phyloP scores from a whole-genome alignment of 305 asterid species.

The Plantago lanceolata region DNA sequence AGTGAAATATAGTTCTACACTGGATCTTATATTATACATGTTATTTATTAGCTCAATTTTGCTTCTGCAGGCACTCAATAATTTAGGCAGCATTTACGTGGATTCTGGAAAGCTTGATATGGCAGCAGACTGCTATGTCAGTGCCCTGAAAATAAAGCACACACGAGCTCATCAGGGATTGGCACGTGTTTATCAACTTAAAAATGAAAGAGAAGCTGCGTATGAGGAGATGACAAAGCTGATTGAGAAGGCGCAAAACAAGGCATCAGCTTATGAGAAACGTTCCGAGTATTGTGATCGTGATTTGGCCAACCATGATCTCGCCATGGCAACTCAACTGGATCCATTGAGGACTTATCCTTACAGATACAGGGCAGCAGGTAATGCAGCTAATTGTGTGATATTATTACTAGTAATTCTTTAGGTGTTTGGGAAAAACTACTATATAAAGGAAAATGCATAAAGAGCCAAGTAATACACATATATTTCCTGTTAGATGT shows the following conservation, averaged over 20 bases:
- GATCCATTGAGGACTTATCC: constrained; percentile 92
- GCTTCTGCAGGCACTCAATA: constrained; percentile 69
- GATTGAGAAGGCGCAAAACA: constrained; percentile 72
- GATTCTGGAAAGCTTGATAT: constrained; percentile 71
- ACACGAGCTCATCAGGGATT: constrained; percentile 87
- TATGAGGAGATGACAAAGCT: constrained; percentile 91
- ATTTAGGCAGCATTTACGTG: constrained; percentile 70
- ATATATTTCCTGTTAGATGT: too few species aligned
- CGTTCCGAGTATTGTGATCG: constrained; percentile 87
- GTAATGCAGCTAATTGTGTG: constrained; percentile 29
- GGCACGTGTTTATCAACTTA: constrained; percentile 84
- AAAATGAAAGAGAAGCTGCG: constrained; percentile 69
- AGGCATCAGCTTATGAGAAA: constrained; percentile 90
- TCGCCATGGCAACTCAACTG: constrained; percentile 61
- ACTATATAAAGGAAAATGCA: too few species aligned
- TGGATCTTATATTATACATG: too few species aligned
- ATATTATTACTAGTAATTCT: not conserved
- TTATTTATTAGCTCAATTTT: constrained; percentile 15
- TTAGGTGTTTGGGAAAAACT: too few species aligned
- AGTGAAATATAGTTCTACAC: not conserved
- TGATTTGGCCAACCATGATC: constrained; percentile 81
- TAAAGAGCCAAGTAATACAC: too few species aligned
- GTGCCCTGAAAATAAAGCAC: constrained; percentile 78
- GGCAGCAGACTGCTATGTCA: constrained; percentile 74
- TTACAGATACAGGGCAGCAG: constrained; percentile 83